Evolutionary conservation across 164 flowering plant species (phyloP).

Genomic region (Cinnamomum micranthum): DNA sequence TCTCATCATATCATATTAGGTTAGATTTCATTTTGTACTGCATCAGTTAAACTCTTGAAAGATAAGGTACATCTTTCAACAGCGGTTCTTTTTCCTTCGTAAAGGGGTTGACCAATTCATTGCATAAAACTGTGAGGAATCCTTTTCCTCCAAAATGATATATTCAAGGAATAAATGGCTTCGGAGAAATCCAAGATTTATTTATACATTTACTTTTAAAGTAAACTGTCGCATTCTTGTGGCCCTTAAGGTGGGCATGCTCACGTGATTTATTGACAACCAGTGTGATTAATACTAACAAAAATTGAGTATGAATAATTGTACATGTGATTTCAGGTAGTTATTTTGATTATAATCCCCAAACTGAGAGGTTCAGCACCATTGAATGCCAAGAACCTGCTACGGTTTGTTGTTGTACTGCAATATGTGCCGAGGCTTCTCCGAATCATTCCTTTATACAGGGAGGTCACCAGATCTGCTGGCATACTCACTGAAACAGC

Average conservation of each 20-base stretch:
- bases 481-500: conserved; percentile 92
- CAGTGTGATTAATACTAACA: too few species aligned
- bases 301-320: too few species aligned
- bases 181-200: neutral
- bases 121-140: neutral
- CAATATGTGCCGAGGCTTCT: conserved; percentile 79
- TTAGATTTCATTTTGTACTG: too few species aligned
- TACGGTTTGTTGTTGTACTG: conserved; percentile 64
- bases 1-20: too few species aligned
- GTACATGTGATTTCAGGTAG: conserved; percentile 39
- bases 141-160: neutral
- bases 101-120: too few species aligned
- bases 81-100: too few species aligned
- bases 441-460: conserved; percentile 67
- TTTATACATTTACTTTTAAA: too few species aligned
- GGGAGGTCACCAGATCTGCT: conserved; percentile 76
- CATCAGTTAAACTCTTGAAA: too few species aligned
- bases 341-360: conserved; percentile 58
- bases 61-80: too few species aligned
- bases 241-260: neutral
- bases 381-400: conserved; percentile 63
- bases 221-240: neutral
- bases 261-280: neutral
- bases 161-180: neutral
- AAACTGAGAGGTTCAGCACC: conserved; percentile 48